Evolutionary conservation across 2,329 filamentous ascomycete species (phyloP).

Genomic region (Parafenestella ontariensis): DNA sequence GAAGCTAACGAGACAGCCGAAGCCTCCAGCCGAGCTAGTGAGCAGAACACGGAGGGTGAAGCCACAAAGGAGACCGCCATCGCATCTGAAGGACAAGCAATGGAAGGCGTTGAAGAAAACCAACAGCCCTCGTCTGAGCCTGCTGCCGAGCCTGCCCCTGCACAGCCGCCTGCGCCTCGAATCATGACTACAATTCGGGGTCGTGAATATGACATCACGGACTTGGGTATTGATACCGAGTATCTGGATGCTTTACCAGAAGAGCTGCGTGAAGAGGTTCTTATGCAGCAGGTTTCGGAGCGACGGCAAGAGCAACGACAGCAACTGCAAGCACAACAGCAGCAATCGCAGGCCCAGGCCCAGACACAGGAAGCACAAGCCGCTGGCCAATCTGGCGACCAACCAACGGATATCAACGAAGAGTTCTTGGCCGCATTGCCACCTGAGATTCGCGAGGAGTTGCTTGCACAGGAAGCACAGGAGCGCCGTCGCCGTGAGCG

Average conservation of each 20-base stretch:
- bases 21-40: constrained; percentile 46
- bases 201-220: constrained; percentile 89
- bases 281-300: constrained; percentile 86
- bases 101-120: constrained; percentile 77
- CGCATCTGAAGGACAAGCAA: constrained; percentile 58
- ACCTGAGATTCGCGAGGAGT: constrained; percentile 85
- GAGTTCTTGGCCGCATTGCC: constrained; percentile 95
- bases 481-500: constrained; percentile 89
- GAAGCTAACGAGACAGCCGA: constrained; percentile 49
- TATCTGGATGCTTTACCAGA: constrained; percentile 98
- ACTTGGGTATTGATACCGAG: constrained; percentile 90
- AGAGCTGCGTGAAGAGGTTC: constrained; percentile 93
- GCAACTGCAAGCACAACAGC: constrained; percentile 59
- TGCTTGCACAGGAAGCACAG: constrained; percentile 87
- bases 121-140: constrained; percentile 31
- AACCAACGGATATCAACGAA: constrained; percentile 83
- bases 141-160: constrained; percentile 29
- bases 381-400: constrained; percentile 64
- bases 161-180: constrained; percentile 56
- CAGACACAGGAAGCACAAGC: constrained; percentile 18
- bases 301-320: constrained; percentile 61
- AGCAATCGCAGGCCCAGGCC: constrained; percentile 23
- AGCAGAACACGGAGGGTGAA: constrained; percentile 22
- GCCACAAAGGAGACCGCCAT: constrained; percentile 49
- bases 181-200: constrained; percentile 85